These are phyloP conservation scores for Artomyces pyxidatus DNA, from an alignment of 768 basidiomycete species.

Conservation along the genomic window DNA sequence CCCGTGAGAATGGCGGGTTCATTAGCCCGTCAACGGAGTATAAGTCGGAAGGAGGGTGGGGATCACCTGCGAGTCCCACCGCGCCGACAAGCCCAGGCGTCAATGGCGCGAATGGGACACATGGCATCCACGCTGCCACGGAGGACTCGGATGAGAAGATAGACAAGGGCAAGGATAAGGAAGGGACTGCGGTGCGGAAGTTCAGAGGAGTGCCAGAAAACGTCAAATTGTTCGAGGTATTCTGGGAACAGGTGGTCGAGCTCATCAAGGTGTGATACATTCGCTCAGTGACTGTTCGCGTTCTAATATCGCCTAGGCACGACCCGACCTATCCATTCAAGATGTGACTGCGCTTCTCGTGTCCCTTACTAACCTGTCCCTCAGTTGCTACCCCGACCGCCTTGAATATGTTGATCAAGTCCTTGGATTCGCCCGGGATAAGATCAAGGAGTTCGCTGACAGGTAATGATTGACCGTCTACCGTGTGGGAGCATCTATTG, in stretches of 20 bases:
- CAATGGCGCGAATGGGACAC: slow-evolving; percentile 10
- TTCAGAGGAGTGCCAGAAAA: slow-evolving; percentile 95
- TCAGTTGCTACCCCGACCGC: slow-evolving; percentile 96
- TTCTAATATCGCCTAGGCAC: slow-evolving; percentile 48
- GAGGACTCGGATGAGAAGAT: slow-evolving; percentile 23
- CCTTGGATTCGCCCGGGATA: slow-evolving; percentile 78
- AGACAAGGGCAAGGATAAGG: slow-evolving; percentile 56
- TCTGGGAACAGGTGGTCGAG: slow-evolving; percentile 97
- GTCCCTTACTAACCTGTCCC: slow-evolving; percentile 87
- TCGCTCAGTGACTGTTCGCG: slow-evolving; percentile 14
- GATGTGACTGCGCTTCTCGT: slow-evolving; percentile 95
- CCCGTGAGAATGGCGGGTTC: slow-evolving; percentile 36
- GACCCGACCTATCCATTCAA: slow-evolving; percentile 94
- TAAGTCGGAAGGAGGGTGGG: slow-evolving; percentile 14
- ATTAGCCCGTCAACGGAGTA: slow-evolving; percentile 15
- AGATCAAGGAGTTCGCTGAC: slow-evolving; percentile 76
- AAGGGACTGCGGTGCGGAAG: slow-evolving; percentile 47
- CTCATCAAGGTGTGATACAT: slow-evolving; percentile 74
- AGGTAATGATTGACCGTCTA: slow-evolving; percentile 39
- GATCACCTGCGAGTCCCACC: slow-evolving; percentile 22
- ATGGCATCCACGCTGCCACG: not conserved
- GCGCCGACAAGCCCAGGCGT: slow-evolving; percentile 5
- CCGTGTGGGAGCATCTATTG: not conserved
- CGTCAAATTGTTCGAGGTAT: slow-evolving; percentile 94
- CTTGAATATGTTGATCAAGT: slow-evolving; percentile 97